Evolutionary conservation across 768 basidiomycete genomes (phyloP).

Genomic region (Mycena haematopus): DNA sequence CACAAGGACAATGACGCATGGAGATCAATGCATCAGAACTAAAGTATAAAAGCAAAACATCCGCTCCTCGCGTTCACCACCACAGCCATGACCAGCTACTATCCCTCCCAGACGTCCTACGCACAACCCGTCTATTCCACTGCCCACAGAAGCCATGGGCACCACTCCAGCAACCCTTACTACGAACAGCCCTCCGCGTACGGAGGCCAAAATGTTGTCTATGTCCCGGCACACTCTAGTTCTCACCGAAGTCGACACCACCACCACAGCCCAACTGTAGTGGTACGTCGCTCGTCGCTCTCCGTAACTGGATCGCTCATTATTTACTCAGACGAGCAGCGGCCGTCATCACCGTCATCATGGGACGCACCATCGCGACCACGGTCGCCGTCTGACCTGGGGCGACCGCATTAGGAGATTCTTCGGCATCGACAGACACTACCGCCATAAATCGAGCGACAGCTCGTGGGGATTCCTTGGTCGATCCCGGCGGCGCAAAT

Average conservation of each 20-base stretch:
- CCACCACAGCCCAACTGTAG: slow-evolving; percentile 27
- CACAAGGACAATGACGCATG: slow-evolving; percentile 20
- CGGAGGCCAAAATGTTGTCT: slow-evolving; percentile 31
- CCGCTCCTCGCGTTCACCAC: neutral
- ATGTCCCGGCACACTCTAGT: slow-evolving; percentile 29
- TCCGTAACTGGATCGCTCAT: neutral
- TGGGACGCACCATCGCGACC: slow-evolving; percentile 31
- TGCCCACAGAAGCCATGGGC: slow-evolving; percentile 14
- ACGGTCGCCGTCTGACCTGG: slow-evolving; percentile 38
- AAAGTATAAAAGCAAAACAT: slow-evolving; percentile 7
- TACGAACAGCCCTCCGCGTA: slow-evolving; percentile 31
- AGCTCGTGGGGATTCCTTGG: slow-evolving; percentile 64
- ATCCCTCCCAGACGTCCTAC: slow-evolving; percentile 31
- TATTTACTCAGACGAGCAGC: slow-evolving; percentile 36
- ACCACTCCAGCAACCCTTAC: slow-evolving; percentile 31
- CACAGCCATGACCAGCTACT: slow-evolving; percentile 30
- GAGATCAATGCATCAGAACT: neutral
- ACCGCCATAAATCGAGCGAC: slow-evolving; percentile 50
- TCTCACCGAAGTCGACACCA: slow-evolving; percentile 29
- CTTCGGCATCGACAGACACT: slow-evolving; percentile 54
- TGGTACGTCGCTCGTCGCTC: slow-evolving; percentile 9
- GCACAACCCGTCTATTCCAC: slow-evolving; percentile 21
- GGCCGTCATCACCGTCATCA: slow-evolving; percentile 30
- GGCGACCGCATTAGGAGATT: slow-evolving; percentile 58
- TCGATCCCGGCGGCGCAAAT: slow-evolving; percentile 54